These are phyloP conservation scores for Talaromyces piceae DNA, from an alignment of 2,329 filamentous ascomycete genomes.

Conservation along the genomic window DNA sequence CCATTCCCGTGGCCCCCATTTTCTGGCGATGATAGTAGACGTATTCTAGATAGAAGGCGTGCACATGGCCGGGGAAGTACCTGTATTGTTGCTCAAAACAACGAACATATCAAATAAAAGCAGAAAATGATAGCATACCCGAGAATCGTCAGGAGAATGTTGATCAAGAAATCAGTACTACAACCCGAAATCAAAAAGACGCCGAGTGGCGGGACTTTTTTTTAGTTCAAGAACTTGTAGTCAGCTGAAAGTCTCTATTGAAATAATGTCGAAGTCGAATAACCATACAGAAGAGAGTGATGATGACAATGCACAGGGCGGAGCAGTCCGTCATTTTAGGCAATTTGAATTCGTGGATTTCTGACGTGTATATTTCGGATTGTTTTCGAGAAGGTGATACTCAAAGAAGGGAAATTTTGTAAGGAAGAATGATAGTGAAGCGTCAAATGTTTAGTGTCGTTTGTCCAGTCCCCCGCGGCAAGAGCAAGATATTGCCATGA, in stretches of 20 bases:
- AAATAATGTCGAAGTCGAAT: not conserved
- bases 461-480: not conserved
- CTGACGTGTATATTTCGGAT: not conserved
- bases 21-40: constrained; percentile 61
- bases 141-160: constrained; percentile 58
- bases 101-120: too few relatives aligned
- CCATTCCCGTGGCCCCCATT: constrained; percentile 16
- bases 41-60: constrained; percentile 76
- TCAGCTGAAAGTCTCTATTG: not conserved
- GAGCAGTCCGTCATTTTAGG: constrained; percentile 9
- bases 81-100: too few relatives aligned
- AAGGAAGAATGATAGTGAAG: too few relatives aligned
- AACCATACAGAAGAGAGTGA: constrained; percentile 38
- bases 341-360: not conserved
- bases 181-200: constrained; percentile 60
- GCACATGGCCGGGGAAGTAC: constrained; percentile 70
- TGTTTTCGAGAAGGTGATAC: not conserved
- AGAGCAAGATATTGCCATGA: not conserved
- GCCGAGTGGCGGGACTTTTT: constrained; percentile 57
- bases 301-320: constrained; percentile 30
- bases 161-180: constrained; percentile 58
- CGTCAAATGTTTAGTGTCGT: too few relatives aligned
- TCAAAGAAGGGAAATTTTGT: too few relatives aligned
- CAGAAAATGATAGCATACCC: constrained; percentile 42
- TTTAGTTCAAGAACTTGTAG: not conserved